A percentile compares a stretch with the other conserved stretches of the same genome.
Conservation (phyloP, 148 eudicot species). For the Chenopodium berlandieri region DNA sequence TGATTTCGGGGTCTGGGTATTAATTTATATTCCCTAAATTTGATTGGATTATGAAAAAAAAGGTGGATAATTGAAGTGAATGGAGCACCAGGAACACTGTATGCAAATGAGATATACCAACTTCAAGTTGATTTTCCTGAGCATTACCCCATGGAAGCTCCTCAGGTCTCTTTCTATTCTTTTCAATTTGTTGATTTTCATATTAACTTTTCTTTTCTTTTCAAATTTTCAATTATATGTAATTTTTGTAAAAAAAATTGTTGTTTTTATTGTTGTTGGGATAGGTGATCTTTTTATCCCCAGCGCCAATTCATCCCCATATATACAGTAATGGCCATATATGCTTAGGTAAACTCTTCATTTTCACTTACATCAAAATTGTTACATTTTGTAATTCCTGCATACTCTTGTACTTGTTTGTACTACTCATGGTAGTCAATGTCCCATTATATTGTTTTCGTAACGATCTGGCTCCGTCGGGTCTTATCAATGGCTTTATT, state of each 20-base stretch:
- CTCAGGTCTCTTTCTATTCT: conserved; percentile 37
- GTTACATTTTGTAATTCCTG: too few relatives aligned
- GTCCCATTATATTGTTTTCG: too few relatives aligned
- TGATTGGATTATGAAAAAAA: background rate
- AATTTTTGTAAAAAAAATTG: too few relatives aligned
- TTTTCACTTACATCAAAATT: too few relatives aligned
- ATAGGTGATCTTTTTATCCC: conserved; percentile 54
- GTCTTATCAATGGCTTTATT: background rate
- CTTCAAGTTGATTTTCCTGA: conserved; percentile 68
- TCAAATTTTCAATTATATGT: too few relatives aligned
- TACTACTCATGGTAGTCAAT: too few relatives aligned
- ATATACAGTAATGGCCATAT: conserved; percentile 62
- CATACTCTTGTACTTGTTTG: too few relatives aligned
- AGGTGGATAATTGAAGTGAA: conserved; percentile 61
- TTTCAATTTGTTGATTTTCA: background rate
- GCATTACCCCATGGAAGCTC: conserved; percentile 72
- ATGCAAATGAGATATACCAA: conserved; percentile 45
- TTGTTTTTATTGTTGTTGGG: background rate
- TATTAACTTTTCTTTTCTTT: background rate
- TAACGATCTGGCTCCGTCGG: too few relatives aligned
- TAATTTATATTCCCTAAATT: background rate
- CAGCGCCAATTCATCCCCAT: conserved; percentile 57
- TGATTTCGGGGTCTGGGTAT: background rate
- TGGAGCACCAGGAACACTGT: conserved; percentile 59
- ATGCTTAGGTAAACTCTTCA: conserved; percentile 47